These are phyloP conservation scores for Aphanomyces euteiches DNA, from an alignment of 352 stramenopile species.

Conservation along the genomic window DNA sequence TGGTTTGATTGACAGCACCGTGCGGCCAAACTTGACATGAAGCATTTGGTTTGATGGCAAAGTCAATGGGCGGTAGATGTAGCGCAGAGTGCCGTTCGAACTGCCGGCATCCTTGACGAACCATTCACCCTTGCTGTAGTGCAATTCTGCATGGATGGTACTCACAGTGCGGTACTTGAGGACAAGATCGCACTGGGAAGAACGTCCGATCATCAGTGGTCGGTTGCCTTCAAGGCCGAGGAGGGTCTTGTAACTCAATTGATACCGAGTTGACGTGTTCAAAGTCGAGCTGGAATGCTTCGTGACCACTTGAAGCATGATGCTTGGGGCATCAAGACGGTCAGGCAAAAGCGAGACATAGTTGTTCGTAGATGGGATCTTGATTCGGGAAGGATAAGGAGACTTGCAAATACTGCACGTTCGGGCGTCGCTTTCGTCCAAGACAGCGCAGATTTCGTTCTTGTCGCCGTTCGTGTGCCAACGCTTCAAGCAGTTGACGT, in stretches of 20 bases:
- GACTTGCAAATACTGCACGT: conserved; percentile 86
- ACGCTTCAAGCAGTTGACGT: conserved; percentile 93
- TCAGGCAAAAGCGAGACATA: conserved; percentile 73
- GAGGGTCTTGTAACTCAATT: conserved; percentile 89
- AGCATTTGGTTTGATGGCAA: conserved; percentile 86
- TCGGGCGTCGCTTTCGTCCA: conserved; percentile 78
- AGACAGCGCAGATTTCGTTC: conserved; percentile 84
- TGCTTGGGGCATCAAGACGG: conserved; percentile 65
- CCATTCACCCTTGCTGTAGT: conserved; percentile 92
- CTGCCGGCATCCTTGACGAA: conserved; percentile 92
- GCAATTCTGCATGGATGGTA: conserved; percentile 91
- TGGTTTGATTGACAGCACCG: conserved; percentile 82
- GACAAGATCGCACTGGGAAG: conserved; percentile 91
- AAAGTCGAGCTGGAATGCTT: conserved; percentile 82
- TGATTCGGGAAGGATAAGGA: conserved; percentile 77
- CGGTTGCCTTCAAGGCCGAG: conserved; percentile 90
- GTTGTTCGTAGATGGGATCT: conserved; percentile 55
- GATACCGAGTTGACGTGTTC: conserved; percentile 80
- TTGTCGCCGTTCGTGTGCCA: conserved; percentile 91
- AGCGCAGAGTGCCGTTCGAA: conserved; percentile 92
- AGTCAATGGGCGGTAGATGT: conserved; percentile 91
- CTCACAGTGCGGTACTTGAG: conserved; percentile 95
- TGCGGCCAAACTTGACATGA: conserved; percentile 83
- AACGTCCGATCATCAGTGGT: conserved; percentile 89
- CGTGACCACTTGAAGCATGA: conserved; percentile 86